A percentile compares a stretch with the other conserved stretches of the same genome.
These are phyloP conservation scores for Tetradesmus obliquus DNA, from an alignment of 139 green algal genomes.

Conservation along the genomic window DNA sequence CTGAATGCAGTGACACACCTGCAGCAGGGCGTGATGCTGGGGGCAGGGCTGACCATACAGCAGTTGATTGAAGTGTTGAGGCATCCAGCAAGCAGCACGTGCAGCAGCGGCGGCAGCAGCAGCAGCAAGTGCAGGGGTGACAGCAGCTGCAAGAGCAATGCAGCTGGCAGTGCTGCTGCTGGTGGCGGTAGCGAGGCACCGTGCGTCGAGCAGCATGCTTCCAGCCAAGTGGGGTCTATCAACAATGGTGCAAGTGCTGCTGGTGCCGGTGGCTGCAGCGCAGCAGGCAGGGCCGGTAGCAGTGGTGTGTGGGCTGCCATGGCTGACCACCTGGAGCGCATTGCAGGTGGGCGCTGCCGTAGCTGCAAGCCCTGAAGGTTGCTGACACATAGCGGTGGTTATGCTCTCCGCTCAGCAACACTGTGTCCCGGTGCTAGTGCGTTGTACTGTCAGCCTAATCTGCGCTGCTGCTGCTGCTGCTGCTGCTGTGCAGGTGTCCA, in stretches of 20 bases:
- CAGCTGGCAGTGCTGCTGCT: not conserved
- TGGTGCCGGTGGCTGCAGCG: not conserved
- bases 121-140: not conserved
- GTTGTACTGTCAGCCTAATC: too few relatives aligned
- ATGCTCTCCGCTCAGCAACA: too few relatives aligned
- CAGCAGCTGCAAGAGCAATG: constrained; percentile 11
- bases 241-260: not conserved
- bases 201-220: not conserved
- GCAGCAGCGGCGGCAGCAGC: not conserved
- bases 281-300: not conserved
- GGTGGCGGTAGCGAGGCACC: not conserved
- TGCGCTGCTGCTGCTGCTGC: too few relatives aligned
- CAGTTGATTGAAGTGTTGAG: not conserved
- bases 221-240: not conserved
- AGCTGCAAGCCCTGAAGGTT: too few relatives aligned
- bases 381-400: too few relatives aligned
- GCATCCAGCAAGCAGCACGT: not conserved
- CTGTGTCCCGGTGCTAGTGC: too few relatives aligned
- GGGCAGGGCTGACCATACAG: constrained; percentile 2
- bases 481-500: constrained; percentile 11
- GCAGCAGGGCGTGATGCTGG: not conserved
- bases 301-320: constrained; percentile 6
- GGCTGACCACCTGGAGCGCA: constrained; percentile 37
- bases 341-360: constrained; percentile 10
- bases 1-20: not conserved